A percentile compares a stretch with the other conserved stretches of the same genome.
Conservation (phyloP, 257 asterid genomes). For the Solanum tarapatanum region DNA sequence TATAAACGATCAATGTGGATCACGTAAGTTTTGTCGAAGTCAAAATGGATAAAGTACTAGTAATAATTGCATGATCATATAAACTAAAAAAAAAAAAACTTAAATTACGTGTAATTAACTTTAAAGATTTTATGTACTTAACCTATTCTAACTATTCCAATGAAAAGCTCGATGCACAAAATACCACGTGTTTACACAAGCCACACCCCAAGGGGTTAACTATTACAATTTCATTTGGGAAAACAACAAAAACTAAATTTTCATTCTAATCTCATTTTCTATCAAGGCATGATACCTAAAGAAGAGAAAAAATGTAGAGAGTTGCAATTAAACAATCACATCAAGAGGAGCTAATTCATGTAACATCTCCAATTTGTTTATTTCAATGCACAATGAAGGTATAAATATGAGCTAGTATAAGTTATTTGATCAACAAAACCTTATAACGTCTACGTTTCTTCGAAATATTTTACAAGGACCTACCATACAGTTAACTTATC, state of each 20-base stretch:
- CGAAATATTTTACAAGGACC: neutral
- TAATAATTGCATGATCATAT: neutral
- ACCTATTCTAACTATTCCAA: too few relatives aligned
- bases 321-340: neutral
- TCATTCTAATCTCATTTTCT: neutral
- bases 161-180: neutral
- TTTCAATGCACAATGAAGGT: neutral
- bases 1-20: neutral
- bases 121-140: neutral
- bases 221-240: neutral
- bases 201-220: neutral
- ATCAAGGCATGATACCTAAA: neutral
- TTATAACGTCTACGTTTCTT: neutral
- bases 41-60: neutral
- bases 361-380: neutral
- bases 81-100: neutral
- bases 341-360: neutral
- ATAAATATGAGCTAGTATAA: neutral
- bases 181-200: too few relatives aligned
- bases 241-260: too few relatives aligned
- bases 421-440: neutral
- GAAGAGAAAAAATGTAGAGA: neutral
- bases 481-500: neutral
- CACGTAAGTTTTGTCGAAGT: neutral
- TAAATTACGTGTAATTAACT: neutral